A percentile compares a stretch with the other conserved stretches of the same genome.
phyloP scores from a whole-genome alignment of 1,284 basidiomycete species.

The Polyporus tsugae region DNA sequence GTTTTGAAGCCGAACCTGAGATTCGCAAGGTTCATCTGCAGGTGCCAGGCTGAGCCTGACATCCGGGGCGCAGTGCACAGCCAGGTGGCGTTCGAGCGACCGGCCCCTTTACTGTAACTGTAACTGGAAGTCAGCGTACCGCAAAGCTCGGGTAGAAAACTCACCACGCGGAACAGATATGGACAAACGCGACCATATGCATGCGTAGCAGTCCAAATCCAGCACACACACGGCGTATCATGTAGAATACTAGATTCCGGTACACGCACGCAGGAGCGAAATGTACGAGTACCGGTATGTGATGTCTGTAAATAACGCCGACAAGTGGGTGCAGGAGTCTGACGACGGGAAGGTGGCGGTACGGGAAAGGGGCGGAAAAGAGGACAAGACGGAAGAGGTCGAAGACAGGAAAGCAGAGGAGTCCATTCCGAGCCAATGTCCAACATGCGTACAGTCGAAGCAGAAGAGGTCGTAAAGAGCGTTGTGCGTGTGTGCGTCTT shows the following conservation, averaged over 20 bases:
- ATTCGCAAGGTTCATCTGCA: not conserved
- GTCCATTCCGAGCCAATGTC: slow-evolving; percentile 33
- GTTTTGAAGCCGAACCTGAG: not conserved
- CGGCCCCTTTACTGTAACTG: too few species aligned
- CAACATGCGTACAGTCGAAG: slow-evolving; percentile 18
- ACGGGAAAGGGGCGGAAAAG: not conserved
- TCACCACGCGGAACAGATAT: too few species aligned
- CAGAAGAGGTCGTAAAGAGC: slow-evolving; percentile 4
- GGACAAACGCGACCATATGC: too few species aligned
- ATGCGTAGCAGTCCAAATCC: too few species aligned
- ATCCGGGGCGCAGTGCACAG: slow-evolving; percentile 2
- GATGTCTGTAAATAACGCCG: not conserved
- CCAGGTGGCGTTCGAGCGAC: not conserved
- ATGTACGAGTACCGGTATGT: not conserved
- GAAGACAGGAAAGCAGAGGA: slow-evolving; percentile 1
- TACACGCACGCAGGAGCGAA: not conserved
- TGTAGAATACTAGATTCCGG: not conserved
- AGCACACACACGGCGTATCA: not conserved
- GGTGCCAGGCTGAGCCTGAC: not conserved
- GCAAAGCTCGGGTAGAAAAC: too few species aligned
- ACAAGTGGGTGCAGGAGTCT: not conserved
- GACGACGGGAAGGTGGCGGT: not conserved
- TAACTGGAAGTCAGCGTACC: not conserved
- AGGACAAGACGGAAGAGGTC: not conserved
- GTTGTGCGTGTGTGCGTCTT: slow-evolving; percentile 11